These are phyloP conservation scores for Stagonosporopsis cucurbitacearum DNA, from an alignment of 2,329 filamentous ascomycete genomes.

Conservation along the genomic window DNA sequence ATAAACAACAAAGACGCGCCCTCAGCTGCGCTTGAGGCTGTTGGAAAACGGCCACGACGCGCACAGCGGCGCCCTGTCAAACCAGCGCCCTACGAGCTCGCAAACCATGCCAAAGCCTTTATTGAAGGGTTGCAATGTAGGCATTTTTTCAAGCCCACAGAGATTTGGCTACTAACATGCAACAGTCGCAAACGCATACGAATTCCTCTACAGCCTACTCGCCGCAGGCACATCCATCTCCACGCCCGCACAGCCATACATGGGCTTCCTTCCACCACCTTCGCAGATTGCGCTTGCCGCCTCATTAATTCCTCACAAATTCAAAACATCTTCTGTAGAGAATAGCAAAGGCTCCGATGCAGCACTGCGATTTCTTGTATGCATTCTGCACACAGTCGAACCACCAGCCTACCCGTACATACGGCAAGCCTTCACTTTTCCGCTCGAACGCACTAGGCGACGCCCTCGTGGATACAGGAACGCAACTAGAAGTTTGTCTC, in stretches of 20 bases:
- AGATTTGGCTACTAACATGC: not conserved
- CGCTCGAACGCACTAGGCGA: conserved; percentile 34
- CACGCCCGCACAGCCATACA: conserved; percentile 43
- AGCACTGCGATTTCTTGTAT: conserved; percentile 73
- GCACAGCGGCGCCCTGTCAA: conserved; percentile 40
- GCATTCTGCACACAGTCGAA: conserved; percentile 69
- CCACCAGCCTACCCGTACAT: conserved; percentile 71
- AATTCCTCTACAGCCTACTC: conserved; percentile 46
- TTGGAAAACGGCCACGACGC: conserved; percentile 35
- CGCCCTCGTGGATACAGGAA: conserved; percentile 27
- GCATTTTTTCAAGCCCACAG: not conserved
- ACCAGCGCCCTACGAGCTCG: conserved; percentile 43
- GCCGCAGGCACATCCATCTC: conserved; percentile 42
- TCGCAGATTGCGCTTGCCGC: conserved; percentile 78
- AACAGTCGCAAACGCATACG: conserved; percentile 43
- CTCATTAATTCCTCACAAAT: conserved; percentile 85
- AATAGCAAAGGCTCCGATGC: conserved; percentile 68
- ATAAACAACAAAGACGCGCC: not conserved
- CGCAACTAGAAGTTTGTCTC: conserved; percentile 32
- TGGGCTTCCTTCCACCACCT: conserved; percentile 70
- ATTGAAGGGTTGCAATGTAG: conserved; percentile 45
- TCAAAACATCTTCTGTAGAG: conserved; percentile 68
- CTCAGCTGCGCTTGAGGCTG: conserved; percentile 29
- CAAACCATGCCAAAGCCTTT: conserved; percentile 47
- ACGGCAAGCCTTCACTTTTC: conserved; percentile 74